Base-by-base conservation (phyloP, 202 grass and related monocot species). In the Setaria italica region DNA sequence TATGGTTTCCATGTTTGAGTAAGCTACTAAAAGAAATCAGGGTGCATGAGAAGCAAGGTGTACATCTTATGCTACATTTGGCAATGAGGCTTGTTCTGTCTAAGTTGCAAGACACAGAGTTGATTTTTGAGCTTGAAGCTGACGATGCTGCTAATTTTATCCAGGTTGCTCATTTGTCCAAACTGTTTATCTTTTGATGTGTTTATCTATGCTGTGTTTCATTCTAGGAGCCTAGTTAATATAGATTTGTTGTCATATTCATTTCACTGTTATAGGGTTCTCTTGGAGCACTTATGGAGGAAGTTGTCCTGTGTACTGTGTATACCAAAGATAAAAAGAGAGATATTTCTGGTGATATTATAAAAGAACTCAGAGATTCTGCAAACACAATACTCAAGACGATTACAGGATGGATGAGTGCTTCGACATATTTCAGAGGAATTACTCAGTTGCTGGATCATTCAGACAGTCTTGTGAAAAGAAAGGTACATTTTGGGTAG, bases 1-100 rank as follows among this genome's bases (percentile, higher is more conserved):
- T 94, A 76, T 99, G 96, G 96, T 91, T 99, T 90, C 90, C 91
- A 87, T 95, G 88, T 86, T 92, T 99, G 53, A 89, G 88, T 83
- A 99, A 89, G 67, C 71, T 99, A 72, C 82, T 95, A 50, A 57
- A 94, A 82, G 86, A 92, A 85, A 86, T 92, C 62, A 88, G 86
- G 80, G 62, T 78, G 37, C 86, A 90, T 72, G 82, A 87, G 62
- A 86, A 63, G 50, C 79, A 92, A 84, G 77, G 39, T 66, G 74
- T 82, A 37, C 79, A 88, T 82, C 78, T 32, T 68, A 84, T 84
- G 62, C 71, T 94, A 78, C 74, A 92, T 92, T 87, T 95, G 65
- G 86, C 87, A 54, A 79, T 95, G 78, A 64, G 33, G 34, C 91
- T 95, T 87, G 89, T 92, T 81, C 17, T 94, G 67, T 79, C 86